A percentile compares a stretch with the other conserved stretches of the same genome.
phyloP scores from a whole-genome alignment of 1,284 basidiomycete species.

The Marasmius sp. region DNA sequence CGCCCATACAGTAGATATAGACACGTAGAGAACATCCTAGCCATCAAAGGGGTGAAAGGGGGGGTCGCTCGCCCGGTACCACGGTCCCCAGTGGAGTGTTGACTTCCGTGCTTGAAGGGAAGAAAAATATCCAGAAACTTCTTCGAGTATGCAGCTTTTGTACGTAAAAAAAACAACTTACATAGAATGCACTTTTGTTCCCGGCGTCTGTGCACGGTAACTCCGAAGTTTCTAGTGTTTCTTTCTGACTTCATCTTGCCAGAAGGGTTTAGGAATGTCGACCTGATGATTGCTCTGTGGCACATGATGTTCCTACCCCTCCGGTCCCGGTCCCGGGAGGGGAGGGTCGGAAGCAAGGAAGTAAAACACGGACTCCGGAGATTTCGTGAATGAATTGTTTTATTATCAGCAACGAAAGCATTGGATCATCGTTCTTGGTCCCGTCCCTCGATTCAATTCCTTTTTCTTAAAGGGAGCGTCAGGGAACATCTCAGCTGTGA shows the following conservation, averaged over 20 bases:
- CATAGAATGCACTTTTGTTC: neutral
- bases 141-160: no score
- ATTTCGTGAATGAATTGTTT: neutral
- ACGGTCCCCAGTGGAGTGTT: no score
- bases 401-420: neutral
- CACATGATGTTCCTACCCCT: neutral
- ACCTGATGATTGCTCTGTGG: neutral
- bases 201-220: neutral
- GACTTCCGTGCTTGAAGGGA: no score
- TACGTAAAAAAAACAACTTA: no score
- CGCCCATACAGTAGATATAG: no score
- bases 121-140: no score
- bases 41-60: no score
- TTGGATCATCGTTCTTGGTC: neutral
- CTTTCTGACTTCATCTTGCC: neutral
- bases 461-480: neutral
- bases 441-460: no score
- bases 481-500: neutral
- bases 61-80: no score
- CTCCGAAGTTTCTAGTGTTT: neutral
- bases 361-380: neutral
- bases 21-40: no score
- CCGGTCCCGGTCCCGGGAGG: neutral
- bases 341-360: neutral
- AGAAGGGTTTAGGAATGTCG: neutral